Conservation (phyloP, 768 basidiomycete species). For the Boletales sp. region DNA sequence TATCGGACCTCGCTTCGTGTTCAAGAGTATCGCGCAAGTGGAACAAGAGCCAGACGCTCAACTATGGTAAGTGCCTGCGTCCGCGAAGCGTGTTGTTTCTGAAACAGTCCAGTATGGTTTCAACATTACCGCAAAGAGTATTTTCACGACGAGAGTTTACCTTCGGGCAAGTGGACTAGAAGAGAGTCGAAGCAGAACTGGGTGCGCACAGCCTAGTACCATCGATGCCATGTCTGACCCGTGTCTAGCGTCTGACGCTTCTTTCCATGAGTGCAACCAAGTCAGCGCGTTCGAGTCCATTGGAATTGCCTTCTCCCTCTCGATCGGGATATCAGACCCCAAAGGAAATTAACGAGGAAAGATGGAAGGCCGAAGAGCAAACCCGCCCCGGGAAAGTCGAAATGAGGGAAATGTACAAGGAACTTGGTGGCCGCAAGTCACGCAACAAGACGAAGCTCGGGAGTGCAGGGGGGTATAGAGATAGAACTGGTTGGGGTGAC, state of each 20-base stretch:
- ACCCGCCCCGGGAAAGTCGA: constrained; percentile 68
- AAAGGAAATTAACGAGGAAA: constrained; percentile 72
- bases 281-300: constrained; percentile 38
- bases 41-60: constrained; percentile 84
- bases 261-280: constrained; percentile 39
- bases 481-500: constrained; percentile 74
- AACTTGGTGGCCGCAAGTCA: constrained; percentile 80
- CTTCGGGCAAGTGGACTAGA: constrained; percentile 87
- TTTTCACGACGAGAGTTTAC: constrained; percentile 75
- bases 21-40: constrained; percentile 83
- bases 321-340: constrained; percentile 74
- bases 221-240: constrained; percentile 2
- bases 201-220: constrained; percentile 36
- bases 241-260: constrained; percentile 49
- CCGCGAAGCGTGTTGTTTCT: neutral
- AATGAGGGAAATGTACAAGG: constrained; percentile 91
- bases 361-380: constrained; percentile 56
- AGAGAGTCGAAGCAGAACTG: constrained; percentile 93
- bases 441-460: constrained; percentile 73
- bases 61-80: constrained; percentile 61
- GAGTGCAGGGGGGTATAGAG: constrained; percentile 55
- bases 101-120: constrained; percentile 74
- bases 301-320: constrained; percentile 48
- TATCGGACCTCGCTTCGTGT: constrained; percentile 70
- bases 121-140: constrained; percentile 85